These are phyloP conservation scores for Dillenia suffruticosa DNA, from an alignment of 164 flowering plant species.

Conservation along the genomic window DNA sequence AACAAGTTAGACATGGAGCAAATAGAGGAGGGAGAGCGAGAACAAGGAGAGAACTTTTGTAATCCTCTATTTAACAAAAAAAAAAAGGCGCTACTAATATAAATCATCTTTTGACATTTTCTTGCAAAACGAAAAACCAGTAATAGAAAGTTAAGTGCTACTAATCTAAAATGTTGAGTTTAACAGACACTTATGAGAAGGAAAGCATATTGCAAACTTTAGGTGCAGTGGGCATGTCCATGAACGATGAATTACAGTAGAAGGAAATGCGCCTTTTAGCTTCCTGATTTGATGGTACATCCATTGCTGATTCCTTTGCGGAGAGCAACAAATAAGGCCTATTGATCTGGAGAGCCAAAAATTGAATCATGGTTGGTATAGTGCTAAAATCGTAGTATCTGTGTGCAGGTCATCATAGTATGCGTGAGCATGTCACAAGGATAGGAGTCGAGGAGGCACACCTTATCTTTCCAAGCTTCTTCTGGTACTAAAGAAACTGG, in stretches of 20 bases:
- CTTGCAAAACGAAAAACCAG: too few relatives aligned
- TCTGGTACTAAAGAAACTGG: conserved; percentile 57
- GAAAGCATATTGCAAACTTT: conserved; percentile 99
- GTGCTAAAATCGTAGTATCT: too few relatives aligned
- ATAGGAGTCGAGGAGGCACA: conserved; percentile 6
- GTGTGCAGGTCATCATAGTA: too few relatives aligned
- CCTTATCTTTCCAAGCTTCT: conserved; percentile 97
- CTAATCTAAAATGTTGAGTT: background rate
- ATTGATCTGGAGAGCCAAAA: conserved; percentile 52
- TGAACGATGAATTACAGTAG: conserved; percentile 92
- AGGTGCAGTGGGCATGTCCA: conserved; percentile 97
- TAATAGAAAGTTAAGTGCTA: background rate
- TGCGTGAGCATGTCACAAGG: background rate
- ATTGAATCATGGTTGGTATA: background rate
- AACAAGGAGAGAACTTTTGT: too few relatives aligned
- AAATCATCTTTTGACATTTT: too few relatives aligned
- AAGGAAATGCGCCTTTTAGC: conserved; percentile 94
- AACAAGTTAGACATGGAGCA: too few relatives aligned
- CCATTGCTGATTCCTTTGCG: conserved; percentile 98
- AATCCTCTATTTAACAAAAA: too few relatives aligned
- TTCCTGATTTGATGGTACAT: conserved; percentile 92
- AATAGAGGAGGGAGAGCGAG: too few relatives aligned
- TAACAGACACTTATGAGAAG: conserved; percentile 64
- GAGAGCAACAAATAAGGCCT: conserved; percentile 79
- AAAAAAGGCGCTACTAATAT: too few relatives aligned